Base-by-base conservation (phyloP, 2,329 filamentous ascomycete species). In the Corniculantispora saksenae region DNA sequence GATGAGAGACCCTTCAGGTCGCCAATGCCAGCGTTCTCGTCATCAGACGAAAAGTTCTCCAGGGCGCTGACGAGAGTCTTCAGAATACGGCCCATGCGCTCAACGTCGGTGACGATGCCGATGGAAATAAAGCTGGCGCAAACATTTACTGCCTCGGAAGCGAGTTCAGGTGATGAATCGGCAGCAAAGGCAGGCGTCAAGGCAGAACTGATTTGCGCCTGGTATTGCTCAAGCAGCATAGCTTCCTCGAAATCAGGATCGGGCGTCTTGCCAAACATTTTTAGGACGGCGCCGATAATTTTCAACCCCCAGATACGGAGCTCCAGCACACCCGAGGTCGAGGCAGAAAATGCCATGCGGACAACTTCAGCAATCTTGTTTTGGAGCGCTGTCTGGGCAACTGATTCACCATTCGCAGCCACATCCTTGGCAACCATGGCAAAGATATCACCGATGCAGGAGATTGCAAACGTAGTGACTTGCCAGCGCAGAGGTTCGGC, bases 201-300 rank as follows among this genome's bases (percentile, higher is more conserved):
- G 0, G 95, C 95, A 21, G 95, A 98, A 72, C 94, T 94, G 74
- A 99, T 99, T 75, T 99, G 95, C 6, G 95, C 95, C 78, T 99
- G 96, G 73, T 99, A 99, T 77, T 99, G 95, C 76, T 99, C 96
- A 4, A 99, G 84, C 19, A 99, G 84, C 79, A 97, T 97, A 0
- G 92, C 95, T 78, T 99, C 95, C n/a, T 94, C 88, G 74, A 99
- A 99, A 75, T 99, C 95, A 0, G 95, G 96, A 78, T 99, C 95
- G 1, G 94, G 92, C 1, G 92, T 93, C 74, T 93, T 94, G 62
- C 95, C 95, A 79, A 99, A 99, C 83, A 97, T 93, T 82, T 94
- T 97, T 59, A 99, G 82, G 12, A 98, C 88, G 65, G 94, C 92
- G 66, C 97, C 94, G 63, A 99, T 93, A 63, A 99, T 97, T 75